Evolutionary conservation across 2,329 filamentous ascomycete genomes (phyloP).

Genomic region (Fusarium avenaceum): DNA sequence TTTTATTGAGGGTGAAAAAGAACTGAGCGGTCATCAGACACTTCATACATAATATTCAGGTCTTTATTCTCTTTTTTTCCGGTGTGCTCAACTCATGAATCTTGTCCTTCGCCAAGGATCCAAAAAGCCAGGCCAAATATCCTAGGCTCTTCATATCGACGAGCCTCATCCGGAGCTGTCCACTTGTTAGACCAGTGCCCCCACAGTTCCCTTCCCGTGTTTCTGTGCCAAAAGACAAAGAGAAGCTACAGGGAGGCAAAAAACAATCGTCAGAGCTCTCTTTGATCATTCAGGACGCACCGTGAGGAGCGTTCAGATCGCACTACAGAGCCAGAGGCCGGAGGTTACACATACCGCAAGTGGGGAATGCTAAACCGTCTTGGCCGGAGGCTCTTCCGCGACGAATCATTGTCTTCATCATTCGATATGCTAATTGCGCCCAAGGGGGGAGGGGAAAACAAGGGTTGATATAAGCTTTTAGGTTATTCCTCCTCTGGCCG

Average conservation of each 20-base stretch:
- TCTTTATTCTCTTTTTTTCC: slow-evolving; percentile 26
- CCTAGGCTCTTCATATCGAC: background rate
- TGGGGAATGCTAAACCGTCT: slow-evolving; percentile 49
- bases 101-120: background rate
- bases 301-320: slow-evolving; percentile 56
- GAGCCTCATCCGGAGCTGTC: slow-evolving; percentile 11
- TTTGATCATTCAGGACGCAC: slow-evolving; percentile 67
- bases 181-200: background rate
- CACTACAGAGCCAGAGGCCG: slow-evolving; percentile 40
- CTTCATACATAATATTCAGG: slow-evolving; percentile 37
- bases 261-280: slow-evolving; percentile 59
- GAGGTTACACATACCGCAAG: slow-evolving; percentile 36
- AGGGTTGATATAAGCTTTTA: slow-evolving; percentile 17
- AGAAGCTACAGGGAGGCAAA: slow-evolving; percentile 3
- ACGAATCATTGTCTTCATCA: slow-evolving; percentile 61
- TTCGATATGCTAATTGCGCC: slow-evolving; percentile 55
- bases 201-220: background rate
- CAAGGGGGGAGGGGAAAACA: background rate
- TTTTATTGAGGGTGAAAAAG: slow-evolving; percentile 19
- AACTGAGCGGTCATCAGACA: slow-evolving; percentile 18
- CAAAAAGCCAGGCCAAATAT: background rate
- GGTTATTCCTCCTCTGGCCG: background rate
- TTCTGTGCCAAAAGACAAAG: background rate
- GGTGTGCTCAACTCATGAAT: slow-evolving; percentile 6
- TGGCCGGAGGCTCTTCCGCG: slow-evolving; percentile 31